phyloP scores from a whole-genome alignment of 805 yeast genomes.

The Suhomyces xylopsoci region DNA sequence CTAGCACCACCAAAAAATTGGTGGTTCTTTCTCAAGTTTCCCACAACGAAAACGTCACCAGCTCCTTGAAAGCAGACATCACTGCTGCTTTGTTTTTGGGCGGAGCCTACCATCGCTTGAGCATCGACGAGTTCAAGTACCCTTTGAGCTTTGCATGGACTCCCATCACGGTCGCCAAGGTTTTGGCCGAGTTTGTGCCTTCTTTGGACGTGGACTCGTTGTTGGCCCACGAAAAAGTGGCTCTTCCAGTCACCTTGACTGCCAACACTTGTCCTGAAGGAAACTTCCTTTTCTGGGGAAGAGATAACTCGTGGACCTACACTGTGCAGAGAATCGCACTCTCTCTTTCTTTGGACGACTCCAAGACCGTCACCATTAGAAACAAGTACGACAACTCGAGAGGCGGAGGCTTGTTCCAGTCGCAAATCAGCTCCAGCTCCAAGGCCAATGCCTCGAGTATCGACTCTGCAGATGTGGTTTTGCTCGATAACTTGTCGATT shows the following conservation, averaged over 20 bases:
- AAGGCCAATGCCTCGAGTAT: constrained; percentile 50
- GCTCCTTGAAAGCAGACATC: constrained; percentile 65
- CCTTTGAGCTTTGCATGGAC: constrained; percentile 56
- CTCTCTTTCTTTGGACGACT: constrained; percentile 61
- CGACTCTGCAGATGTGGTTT: constrained; percentile 60
- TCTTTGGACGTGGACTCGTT: constrained; percentile 25
- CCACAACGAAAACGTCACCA: constrained; percentile 31
- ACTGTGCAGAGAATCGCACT: constrained; percentile 67
- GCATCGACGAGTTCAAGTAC: constrained; percentile 52
- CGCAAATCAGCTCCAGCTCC: constrained; percentile 52
- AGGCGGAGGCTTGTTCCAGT: constrained; percentile 72
- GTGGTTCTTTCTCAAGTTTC: constrained; percentile 63
- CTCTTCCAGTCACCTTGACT: constrained; percentile 16
- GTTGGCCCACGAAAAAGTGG: constrained; percentile 13
- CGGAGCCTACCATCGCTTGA: constrained; percentile 35
- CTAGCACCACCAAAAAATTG: constrained; percentile 54
- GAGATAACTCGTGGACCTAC: constrained; percentile 55
- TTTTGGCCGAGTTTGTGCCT: constrained; percentile 43
- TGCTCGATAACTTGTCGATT: constrained; percentile 60
- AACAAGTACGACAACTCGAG: constrained; percentile 69
- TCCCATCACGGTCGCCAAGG: constrained; percentile 47
- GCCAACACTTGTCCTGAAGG: constrained; percentile 45
- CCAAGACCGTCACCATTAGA: constrained; percentile 51
- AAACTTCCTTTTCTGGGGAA: constrained; percentile 60
- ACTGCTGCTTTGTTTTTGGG: constrained; percentile 64